Percentiles rank a stretch among this genome's conserved stretches.
These are phyloP conservation scores for Houttuynia cordata DNA, from an alignment of 164 flowering plant genomes.

Conservation along the genomic window DNA sequence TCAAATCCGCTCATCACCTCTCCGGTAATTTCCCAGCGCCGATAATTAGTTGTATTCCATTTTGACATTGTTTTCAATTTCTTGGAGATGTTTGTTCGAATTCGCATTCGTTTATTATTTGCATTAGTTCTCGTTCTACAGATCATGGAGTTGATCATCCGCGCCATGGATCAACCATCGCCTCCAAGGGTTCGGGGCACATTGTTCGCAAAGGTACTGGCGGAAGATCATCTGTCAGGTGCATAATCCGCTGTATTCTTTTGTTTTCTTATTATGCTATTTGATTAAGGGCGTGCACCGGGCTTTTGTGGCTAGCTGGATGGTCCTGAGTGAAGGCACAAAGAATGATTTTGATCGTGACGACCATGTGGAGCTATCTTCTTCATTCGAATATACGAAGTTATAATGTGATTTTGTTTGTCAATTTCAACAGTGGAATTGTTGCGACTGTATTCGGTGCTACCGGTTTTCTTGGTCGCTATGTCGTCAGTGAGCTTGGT, in stretches of 20 bases:
- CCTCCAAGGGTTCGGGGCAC: constrained; percentile 58
- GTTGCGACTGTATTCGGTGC: constrained; percentile 95
- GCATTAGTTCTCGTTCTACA: constrained; percentile 5
- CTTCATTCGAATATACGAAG: no score
- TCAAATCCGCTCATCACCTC: constrained; percentile 1
- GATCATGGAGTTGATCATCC: constrained; percentile 55
- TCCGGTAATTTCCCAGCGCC: background rate
- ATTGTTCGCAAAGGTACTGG: constrained; percentile 96
- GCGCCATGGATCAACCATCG: constrained; percentile 49
- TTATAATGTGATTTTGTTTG: background rate
- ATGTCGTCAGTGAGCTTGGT: constrained; percentile 97
- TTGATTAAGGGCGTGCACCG: no score
- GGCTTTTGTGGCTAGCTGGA: no score
- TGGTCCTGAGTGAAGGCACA: no score
- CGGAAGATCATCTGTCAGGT: constrained; percentile 99
- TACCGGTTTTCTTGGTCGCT: constrained; percentile 96
- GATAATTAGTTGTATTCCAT: background rate
- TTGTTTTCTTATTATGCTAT: background rate
- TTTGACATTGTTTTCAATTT: background rate
- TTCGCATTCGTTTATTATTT: background rate
- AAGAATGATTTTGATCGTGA: no score
- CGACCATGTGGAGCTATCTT: no score
- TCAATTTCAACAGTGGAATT: constrained; percentile 65
- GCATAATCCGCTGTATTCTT: background rate
- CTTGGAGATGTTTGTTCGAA: background rate